Evolutionary conservation across 2,329 filamentous ascomycete genomes (phyloP).

Genomic region (Hymenoscyphus infarciens): DNA sequence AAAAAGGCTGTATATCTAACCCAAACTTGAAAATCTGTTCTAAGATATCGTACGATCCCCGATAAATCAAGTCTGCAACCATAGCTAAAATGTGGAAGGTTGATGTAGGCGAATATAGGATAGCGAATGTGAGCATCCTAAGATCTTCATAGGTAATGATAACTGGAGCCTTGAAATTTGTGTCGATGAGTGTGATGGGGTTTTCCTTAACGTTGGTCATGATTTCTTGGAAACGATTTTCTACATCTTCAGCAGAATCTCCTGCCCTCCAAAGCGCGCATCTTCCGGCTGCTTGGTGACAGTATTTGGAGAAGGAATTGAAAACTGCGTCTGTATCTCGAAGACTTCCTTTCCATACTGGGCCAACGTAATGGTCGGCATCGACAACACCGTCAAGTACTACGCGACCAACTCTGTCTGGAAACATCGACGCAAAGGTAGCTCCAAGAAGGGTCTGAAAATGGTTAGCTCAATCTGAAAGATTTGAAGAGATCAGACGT

Average conservation of each 20-base stretch:
- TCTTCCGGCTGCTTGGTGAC: conserved; percentile 31
- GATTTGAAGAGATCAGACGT: conserved; percentile 5
- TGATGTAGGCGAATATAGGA: conserved; percentile 30
- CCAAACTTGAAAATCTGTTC: neutral
- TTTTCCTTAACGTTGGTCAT: conserved; percentile 40
- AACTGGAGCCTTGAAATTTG: conserved; percentile 19
- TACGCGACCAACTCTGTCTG: conserved; percentile 40
- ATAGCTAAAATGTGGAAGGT: conserved; percentile 28
- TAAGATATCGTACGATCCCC: conserved; percentile 41
- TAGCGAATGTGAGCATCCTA: conserved; percentile 27
- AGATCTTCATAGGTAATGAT: conserved; percentile 31
- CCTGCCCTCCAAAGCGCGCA: conserved; percentile 21
- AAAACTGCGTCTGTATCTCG: conserved; percentile 28
- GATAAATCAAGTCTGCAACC: conserved; percentile 27
- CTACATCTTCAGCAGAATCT: conserved; percentile 22
- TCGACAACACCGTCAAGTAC: conserved; percentile 32
- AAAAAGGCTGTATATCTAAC: conserved; percentile 14
- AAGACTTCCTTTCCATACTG: conserved; percentile 41
- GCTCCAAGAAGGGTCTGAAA: conserved; percentile 19
- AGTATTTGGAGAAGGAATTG: conserved; percentile 27
- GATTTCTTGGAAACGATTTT: conserved; percentile 31
- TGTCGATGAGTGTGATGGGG: conserved; percentile 28
- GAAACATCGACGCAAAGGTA: conserved; percentile 44
- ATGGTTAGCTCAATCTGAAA: neutral
- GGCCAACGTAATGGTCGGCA: conserved; percentile 29